Base-by-base conservation (phyloP, 495 filamentous ascomycete species). In the Tirmania nivea region DNA sequence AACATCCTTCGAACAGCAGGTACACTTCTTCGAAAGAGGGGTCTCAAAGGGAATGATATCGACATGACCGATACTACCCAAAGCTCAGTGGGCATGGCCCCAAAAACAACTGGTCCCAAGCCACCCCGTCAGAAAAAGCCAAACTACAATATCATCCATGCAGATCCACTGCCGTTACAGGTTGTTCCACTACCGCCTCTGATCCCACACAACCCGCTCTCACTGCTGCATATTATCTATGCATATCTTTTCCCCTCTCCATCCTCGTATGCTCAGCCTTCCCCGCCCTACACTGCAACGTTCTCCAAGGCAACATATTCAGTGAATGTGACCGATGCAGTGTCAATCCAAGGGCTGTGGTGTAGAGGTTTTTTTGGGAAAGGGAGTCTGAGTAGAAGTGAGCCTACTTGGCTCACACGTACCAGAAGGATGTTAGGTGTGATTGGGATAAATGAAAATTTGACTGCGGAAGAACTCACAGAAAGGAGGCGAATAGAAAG, bases 291-390 rank as follows among this genome's bases (percentile, higher is more conserved):
- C 63, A 70, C 75, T 45, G 87, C 78, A 35, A 74, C 75, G 59
- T 94, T 89, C 70, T 84, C 84, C 36, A 68, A 74, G 1, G 78
- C 80, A 54, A 92, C 87, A 11, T 74, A 81, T 3, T 86, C 86
- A 3, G 74, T 96, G 3, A 86, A 95, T 66, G 76, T 99, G 36
- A 85, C 78, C 10, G 82, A 94, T 61, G 69, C 76, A 45, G 70
- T 70, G 35, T 75, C 84, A 1, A 79, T 92, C 49, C 75, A 80
- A 37, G 83, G 79, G 9, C 69, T 99, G 31, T 99, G 90, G 90
- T 82, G 94, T 65, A 80, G 84, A 63, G 90, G 90, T 1, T 96
- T 96, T 67, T 99, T 86, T 65, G 90, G 90, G 47, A 95, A 94
- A 67, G 90, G 90, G 49, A 86, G 69, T 52, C 71, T 96, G 55